Percentiles rank a stretch among this genome's conserved stretches.
phyloP scores from a whole-genome alignment of 1,139 yeast genomes.

The Yamadazyma sp. region DNA sequence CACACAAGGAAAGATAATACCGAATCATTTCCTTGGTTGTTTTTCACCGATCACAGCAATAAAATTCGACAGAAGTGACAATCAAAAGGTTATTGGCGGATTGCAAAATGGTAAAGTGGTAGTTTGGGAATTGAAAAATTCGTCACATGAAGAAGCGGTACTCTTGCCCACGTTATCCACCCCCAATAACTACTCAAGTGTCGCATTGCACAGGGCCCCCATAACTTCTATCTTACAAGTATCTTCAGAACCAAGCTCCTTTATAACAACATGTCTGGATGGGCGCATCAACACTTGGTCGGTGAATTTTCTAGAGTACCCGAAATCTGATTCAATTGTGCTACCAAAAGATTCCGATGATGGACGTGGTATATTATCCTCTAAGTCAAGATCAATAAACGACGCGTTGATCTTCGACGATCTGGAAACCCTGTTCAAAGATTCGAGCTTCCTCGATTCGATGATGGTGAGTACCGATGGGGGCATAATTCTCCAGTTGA shows the following conservation, averaged over 20 bases:
- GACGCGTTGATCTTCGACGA: constrained; percentile 8
- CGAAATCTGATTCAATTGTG: constrained; percentile 10
- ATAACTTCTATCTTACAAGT: constrained; percentile 14
- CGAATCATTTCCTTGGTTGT: constrained; percentile 32
- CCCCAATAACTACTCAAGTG: constrained; percentile 20
- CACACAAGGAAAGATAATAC: constrained; percentile 9
- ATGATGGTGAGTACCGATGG: constrained; percentile 46
- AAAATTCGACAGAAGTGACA: constrained; percentile 31
- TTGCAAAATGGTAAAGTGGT: constrained; percentile 36
- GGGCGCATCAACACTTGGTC: constrained; percentile 45
- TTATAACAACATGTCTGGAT: constrained; percentile 32
- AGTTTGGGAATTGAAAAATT: constrained; percentile 35
- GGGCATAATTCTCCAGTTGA: constrained; percentile 45
- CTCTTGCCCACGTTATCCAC: constrained; percentile 30
- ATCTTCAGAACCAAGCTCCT: constrained; percentile 18
- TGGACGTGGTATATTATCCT: constrained; percentile 7
- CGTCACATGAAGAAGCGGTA: constrained; percentile 9
- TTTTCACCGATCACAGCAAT: constrained; percentile 31
- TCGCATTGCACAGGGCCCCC: constrained; percentile 11
- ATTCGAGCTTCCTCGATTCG: constrained; percentile 7
- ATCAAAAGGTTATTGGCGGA: constrained; percentile 37
- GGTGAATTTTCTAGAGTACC: constrained; percentile 23
- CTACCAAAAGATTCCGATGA: constrained; percentile 8
- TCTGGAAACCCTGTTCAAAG: constrained; percentile 6
- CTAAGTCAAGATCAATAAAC: constrained; percentile 6